Evolutionary conservation across 495 filamentous ascomycete genomes (phyloP).

Genomic region (Penicillium mononematosum): DNA sequence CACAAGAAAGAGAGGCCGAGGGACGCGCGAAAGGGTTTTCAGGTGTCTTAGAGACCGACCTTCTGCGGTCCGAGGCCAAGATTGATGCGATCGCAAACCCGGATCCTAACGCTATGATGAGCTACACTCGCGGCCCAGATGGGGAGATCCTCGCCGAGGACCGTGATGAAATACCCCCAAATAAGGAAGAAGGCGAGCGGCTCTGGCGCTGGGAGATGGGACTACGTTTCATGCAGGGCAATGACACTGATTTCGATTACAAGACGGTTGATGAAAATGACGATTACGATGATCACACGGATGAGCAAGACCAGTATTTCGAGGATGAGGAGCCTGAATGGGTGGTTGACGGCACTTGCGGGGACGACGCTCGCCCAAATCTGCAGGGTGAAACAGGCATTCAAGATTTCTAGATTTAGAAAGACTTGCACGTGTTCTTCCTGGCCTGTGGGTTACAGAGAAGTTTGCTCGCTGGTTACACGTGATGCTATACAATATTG

Average conservation of each 20-base stretch:
- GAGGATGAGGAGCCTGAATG: slow-evolving; percentile 71
- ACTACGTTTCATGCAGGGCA: slow-evolving; percentile 66
- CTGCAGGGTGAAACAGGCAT: slow-evolving; percentile 72
- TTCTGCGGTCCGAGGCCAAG: slow-evolving; percentile 70
- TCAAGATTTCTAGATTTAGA: slow-evolving; percentile 65
- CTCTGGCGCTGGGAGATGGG: slow-evolving; percentile 68
- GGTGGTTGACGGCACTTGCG: slow-evolving; percentile 49
- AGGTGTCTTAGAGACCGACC: slow-evolving; percentile 67
- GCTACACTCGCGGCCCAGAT: slow-evolving; percentile 46
- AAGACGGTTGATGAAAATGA: slow-evolving; percentile 64
- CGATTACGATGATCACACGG: slow-evolving; percentile 61
- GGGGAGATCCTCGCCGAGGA: slow-evolving; percentile 59
- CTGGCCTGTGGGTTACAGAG: neutral
- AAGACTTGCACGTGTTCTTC: neutral
- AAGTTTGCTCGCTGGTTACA: neutral
- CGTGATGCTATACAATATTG: neutral
- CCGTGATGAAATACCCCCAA: slow-evolving; percentile 55
- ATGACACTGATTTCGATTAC: slow-evolving; percentile 78
- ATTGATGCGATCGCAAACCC: slow-evolving; percentile 61
- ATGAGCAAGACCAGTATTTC: slow-evolving; percentile 70
- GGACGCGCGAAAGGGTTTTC: slow-evolving; percentile 71
- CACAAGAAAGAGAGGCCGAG: slow-evolving; percentile 69
- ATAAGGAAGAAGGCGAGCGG: slow-evolving; percentile 62
- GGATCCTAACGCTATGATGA: slow-evolving; percentile 49
- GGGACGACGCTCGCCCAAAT: slow-evolving; percentile 32